phyloP scores from a whole-genome alignment of 2,329 filamentous ascomycete species.

The Claviceps pusilla region DNA sequence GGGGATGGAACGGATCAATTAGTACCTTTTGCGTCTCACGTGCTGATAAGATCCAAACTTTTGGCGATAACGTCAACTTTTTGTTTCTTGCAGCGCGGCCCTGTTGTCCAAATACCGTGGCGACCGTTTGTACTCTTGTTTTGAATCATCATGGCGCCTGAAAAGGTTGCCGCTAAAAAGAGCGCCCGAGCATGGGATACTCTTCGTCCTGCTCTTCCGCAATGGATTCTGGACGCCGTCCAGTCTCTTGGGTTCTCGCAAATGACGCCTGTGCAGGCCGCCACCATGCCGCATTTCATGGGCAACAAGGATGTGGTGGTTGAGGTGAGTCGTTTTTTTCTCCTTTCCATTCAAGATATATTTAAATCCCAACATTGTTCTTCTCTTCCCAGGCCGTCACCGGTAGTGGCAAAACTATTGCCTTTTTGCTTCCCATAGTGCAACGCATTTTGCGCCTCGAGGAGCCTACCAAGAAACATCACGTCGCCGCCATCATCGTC shows the following conservation, averaged over 20 bases:
- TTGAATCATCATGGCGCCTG: constrained; percentile 16
- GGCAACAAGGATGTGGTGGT: constrained; percentile 87
- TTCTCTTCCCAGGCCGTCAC: constrained; percentile 51
- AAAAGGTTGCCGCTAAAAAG: constrained; percentile 24
- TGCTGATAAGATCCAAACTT: constrained; percentile 19
- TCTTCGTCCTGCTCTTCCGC: constrained; percentile 24
- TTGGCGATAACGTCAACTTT: constrained; percentile 5
- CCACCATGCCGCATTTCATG: constrained; percentile 75
- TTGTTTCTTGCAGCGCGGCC: not conserved
- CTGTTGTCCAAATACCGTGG: not conserved
- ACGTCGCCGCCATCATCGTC: constrained; percentile 81
- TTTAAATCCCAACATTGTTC: not conserved
- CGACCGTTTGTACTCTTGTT: not conserved
- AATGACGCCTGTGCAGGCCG: constrained; percentile 92
- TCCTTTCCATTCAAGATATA: too few relatives aligned
- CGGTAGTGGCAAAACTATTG: constrained; percentile 77
- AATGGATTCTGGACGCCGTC: constrained; percentile 76
- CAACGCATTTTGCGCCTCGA: constrained; percentile 68
- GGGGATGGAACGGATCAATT: not conserved
- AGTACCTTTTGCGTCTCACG: constrained; percentile 9
- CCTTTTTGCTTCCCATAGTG: constrained; percentile 71
- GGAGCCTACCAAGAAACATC: constrained; percentile 74
- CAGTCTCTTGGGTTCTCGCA: constrained; percentile 70
- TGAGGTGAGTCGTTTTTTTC: constrained; percentile 36
- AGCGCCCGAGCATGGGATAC: constrained; percentile 32